phyloP scores from a whole-genome alignment of 345 rosid genomes.

The Aegle marmelos region DNA sequence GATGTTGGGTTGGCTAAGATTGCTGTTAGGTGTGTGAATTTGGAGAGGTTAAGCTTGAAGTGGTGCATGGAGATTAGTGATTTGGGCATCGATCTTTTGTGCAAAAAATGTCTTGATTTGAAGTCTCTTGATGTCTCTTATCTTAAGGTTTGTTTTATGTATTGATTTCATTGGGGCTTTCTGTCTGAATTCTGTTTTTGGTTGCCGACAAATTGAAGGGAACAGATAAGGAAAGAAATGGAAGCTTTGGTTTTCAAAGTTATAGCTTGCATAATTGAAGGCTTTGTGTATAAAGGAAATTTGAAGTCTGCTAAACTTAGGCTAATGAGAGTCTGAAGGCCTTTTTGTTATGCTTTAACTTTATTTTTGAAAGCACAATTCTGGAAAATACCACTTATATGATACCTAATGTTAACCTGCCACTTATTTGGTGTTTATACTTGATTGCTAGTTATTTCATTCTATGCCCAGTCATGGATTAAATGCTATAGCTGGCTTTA shows the following conservation, averaged over 20 bases:
- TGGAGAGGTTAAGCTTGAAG: constrained; percentile 78
- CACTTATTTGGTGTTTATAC: too few species aligned
- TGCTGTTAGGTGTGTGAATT: constrained; percentile 55
- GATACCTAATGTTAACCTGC: too few species aligned
- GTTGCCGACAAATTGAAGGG: constrained; percentile 4
- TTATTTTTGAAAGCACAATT: too few species aligned
- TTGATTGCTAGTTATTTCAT: not conserved
- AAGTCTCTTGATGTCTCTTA: constrained; percentile 75
- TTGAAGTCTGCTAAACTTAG: not conserved
- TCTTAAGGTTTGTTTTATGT: constrained; percentile 55
- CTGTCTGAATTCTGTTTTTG: not conserved
- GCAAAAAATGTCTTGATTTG: constrained; percentile 64
- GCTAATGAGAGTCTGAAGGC: not conserved
- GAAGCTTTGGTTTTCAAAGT: not conserved
- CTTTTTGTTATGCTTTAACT: too few species aligned
- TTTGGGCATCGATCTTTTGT: constrained; percentile 77
- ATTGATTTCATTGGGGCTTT: not conserved
- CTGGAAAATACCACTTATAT: too few species aligned
- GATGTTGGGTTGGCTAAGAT: constrained; percentile 92
- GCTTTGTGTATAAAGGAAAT: not conserved
- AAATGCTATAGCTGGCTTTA: not conserved
- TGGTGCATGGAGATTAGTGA: constrained; percentile 96
- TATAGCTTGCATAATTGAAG: not conserved
- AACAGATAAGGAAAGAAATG: not conserved
- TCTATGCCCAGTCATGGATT: not conserved